These are phyloP conservation scores for Cordia subcordata DNA, from an alignment of 257 asterid genomes.

Conservation along the genomic window DNA sequence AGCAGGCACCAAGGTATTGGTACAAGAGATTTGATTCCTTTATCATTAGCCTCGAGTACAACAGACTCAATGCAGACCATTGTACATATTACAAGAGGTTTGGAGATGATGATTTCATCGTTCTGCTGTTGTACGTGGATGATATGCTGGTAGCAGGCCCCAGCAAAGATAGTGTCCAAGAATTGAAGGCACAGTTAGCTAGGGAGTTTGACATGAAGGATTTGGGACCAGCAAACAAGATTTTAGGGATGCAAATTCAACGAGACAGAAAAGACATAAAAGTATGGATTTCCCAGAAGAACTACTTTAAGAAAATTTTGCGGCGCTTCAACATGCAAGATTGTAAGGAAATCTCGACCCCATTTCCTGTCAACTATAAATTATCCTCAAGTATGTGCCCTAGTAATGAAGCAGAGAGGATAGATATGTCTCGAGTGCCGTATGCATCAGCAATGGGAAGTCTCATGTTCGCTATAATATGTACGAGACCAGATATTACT, in stretches of 20 bases:
- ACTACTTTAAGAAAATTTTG: background rate
- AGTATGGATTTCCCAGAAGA: conserved; percentile 7
- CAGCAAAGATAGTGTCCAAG: conserved; percentile 4
- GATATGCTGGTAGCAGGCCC: background rate
- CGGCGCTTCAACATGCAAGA: conserved; percentile 6
- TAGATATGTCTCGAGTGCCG: conserved; percentile 10
- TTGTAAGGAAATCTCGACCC: conserved; percentile 5
- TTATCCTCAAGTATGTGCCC: conserved; percentile 9
- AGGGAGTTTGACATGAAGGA: conserved; percentile 7
- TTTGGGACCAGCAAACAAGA: conserved; percentile 4
- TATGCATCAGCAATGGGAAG: conserved; percentile 12
- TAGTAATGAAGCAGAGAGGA: conserved; percentile 14
- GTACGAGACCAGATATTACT: conserved; percentile 5
- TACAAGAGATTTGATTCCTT: background rate
- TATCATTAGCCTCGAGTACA: too few species aligned
- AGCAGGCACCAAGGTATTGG: background rate
- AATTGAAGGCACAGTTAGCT: conserved; percentile 6
- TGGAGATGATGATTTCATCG: background rate
- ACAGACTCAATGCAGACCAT: too few species aligned
- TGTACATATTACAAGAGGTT: background rate
- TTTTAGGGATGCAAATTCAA: conserved; percentile 12
- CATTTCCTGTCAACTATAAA: conserved; percentile 8
- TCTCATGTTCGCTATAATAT: background rate
- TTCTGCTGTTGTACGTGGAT: background rate
- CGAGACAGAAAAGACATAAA: background rate